These are phyloP conservation scores for Ustilago shanxiensis DNA, from an alignment of 1,284 basidiomycete genomes.

Conservation along the genomic window DNA sequence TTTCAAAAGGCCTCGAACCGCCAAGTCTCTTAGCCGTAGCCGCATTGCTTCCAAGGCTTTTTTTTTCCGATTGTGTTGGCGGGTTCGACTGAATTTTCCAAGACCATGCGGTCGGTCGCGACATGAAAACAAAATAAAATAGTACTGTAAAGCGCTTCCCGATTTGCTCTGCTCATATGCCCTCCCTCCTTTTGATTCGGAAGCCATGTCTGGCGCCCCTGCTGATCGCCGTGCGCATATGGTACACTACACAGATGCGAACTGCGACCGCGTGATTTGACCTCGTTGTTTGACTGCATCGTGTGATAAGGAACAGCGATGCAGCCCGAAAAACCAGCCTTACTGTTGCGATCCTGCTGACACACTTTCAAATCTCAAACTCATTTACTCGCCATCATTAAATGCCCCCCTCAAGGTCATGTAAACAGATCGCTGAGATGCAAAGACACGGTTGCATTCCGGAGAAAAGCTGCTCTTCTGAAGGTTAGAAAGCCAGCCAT, in stretches of 20 bases:
- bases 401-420: background rate
- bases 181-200: background rate
- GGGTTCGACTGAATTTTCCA: background rate
- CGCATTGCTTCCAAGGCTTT: too few relatives aligned
- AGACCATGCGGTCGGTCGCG: slow-evolving; percentile 4
- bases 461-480: slow-evolving; percentile 2
- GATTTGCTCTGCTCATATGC: background rate
- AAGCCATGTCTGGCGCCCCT: background rate
- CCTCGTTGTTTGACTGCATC: background rate
- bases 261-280: background rate
- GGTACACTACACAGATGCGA: background rate
- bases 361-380: background rate
- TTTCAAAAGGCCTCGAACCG: background rate
- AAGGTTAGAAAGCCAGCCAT: background rate
- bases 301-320: background rate
- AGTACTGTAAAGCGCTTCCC: background rate
- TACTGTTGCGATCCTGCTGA: slow-evolving; percentile 2
- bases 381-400: background rate
- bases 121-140: background rate
- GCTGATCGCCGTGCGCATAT: background rate
- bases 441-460: background rate
- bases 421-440: background rate
- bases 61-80: background rate
- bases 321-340: background rate
- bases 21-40: background rate